Conservation (phyloP, 352 stramenopile genomes). For the Pythium rishiriense region DNA sequence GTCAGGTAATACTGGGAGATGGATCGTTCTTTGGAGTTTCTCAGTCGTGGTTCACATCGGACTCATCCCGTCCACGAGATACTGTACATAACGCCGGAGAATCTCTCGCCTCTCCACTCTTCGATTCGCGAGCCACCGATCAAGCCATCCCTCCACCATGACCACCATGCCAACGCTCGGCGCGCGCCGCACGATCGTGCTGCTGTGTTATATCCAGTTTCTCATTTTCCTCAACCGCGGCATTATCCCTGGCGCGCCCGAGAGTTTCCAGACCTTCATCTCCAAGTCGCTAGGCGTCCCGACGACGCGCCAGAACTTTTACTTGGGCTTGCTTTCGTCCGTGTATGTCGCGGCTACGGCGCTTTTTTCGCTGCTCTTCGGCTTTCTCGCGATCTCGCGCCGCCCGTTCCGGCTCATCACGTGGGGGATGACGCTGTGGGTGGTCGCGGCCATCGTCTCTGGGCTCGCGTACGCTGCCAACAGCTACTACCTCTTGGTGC, state of each 20-base stretch:
- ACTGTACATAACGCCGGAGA: not conserved
- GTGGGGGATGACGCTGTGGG: slow-evolving; percentile 88
- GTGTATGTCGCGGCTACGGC: slow-evolving; percentile 93
- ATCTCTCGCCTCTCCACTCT: not conserved
- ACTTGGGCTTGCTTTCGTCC: slow-evolving; percentile 90
- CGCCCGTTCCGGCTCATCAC: slow-evolving; percentile 91
- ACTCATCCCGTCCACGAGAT: not conserved
- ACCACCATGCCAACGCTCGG: slow-evolving; percentile 17
- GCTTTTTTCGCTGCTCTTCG: slow-evolving; percentile 89
- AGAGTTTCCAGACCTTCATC: slow-evolving; percentile 94
- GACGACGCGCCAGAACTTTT: slow-evolving; percentile 62
- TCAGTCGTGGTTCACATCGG: not conserved
- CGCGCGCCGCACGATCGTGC: slow-evolving; percentile 53
- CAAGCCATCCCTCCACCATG: not conserved
- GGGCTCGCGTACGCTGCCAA: slow-evolving; percentile 70
- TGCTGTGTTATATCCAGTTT: slow-evolving; percentile 90
- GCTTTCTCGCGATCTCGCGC: slow-evolving; percentile 86
- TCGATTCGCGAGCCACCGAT: not conserved
- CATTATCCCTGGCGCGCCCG: slow-evolving; percentile 92
- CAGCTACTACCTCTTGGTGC: slow-evolving; percentile 89
- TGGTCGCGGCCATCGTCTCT: slow-evolving; percentile 83
- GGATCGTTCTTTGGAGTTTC: not conserved
- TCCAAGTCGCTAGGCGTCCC: slow-evolving; percentile 59
- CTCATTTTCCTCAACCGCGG: slow-evolving; percentile 94
- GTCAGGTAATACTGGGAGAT: no score